Conservation (phyloP, 352 stramenopile genomes). For the Discostella stelligera region DNA sequence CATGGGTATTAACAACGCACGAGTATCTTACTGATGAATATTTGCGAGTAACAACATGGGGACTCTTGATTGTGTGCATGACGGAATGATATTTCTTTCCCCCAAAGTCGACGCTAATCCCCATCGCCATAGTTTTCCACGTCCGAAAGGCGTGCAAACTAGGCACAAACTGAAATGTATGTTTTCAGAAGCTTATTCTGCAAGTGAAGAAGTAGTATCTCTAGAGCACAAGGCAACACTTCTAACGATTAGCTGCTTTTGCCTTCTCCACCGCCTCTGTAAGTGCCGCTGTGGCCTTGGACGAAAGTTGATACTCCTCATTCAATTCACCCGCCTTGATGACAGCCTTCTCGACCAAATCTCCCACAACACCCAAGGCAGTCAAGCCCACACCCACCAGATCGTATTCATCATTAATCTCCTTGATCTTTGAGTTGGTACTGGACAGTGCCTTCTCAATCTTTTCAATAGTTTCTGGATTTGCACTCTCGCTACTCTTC, state of each 20-base stretch:
- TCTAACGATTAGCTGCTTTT: conserved; percentile 50
- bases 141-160: neutral
- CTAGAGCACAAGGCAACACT: neutral
- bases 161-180: neutral
- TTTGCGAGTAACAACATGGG: neutral
- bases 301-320: conserved; percentile 84
- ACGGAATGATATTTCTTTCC: neutral
- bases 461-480: conserved; percentile 79
- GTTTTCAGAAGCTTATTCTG: neutral
- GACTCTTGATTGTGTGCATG: neutral
- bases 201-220: neutral
- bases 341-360: conserved; percentile 85
- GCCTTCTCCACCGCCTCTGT: conserved; percentile 80
- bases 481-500: conserved; percentile 76
- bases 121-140: neutral
- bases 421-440: conserved; percentile 78
- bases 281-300: conserved; percentile 80
- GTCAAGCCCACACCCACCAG: conserved; percentile 83
- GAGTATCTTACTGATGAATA: neutral
- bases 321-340: conserved; percentile 85
- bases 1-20: neutral
- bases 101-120: neutral
- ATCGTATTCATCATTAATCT: conserved; percentile 87
- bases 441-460: conserved; percentile 80
- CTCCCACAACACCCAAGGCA: conserved; percentile 81